Base-by-base conservation (phyloP, 2,329 filamentous ascomycete genomes). In the Colletotrichum theobromicola region DNA sequence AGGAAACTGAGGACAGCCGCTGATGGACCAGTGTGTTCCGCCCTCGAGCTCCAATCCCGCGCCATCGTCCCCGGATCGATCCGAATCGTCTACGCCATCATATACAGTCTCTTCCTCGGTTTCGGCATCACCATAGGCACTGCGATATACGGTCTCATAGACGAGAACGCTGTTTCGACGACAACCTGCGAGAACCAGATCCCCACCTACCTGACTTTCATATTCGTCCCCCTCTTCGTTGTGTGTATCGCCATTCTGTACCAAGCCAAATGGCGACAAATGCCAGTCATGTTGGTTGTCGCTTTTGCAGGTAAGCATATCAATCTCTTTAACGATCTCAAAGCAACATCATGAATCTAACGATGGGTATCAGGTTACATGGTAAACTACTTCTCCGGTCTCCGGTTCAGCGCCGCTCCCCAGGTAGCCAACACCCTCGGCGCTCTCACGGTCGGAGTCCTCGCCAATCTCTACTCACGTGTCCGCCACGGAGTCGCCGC, bases 241-340 rank as follows among this genome's bases (percentile, higher is more conserved):
- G 80, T 95, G 32, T 94, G 93, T 79, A 88, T 96, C 50, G 91
- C 93, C 62, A 86, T 95, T 71, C 91, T 96, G 81, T 96, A 96
- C 81, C 94, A 96, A 78, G 94, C 93, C 50, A 95, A 95, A 82
- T 95, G 92, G 90, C 94, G 92, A 77, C 94, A 97, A 81, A 91
- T 93, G 77, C 94, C 94, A 0, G 87, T 94, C 67, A 96, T 96
- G 94, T 84, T 94, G 3, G 50, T 92, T 61, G 94, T 97, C 70
- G 91, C 94, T 2, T 90, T 94, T 72, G 88, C 90, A 1, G 94
- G 57, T 60, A 35, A 60, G 57, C 30, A 60, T 15, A 18, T 35
- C 16, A 35, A 5, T 0, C 10, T 7, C 7, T 32, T 9, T 9
- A 10, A 2, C 5, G 13, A 4, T 21, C 32, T 4, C 0, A 13